Base-by-base conservation (phyloP, 2,329 filamentous ascomycete genomes). In the Penicillium crustosum region DNA sequence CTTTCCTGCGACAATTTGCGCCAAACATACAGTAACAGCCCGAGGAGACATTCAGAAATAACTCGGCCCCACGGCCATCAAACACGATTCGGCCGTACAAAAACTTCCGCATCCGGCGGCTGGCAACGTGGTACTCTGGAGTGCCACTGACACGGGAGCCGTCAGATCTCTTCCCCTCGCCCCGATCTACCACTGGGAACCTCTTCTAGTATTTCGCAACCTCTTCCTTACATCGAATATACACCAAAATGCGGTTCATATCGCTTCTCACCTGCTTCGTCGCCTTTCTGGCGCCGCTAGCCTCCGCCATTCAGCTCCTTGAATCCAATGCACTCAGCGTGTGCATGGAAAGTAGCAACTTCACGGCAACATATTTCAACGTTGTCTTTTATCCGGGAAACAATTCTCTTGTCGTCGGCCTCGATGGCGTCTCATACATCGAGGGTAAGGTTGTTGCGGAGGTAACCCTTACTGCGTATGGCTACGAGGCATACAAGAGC, bases 361-460 rank as follows among this genome's bases (percentile, higher is more conserved):
- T 97, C 76, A 89, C 90, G 5, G 92, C 93, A 67, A 92, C 89
- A 67, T 83, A 94, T 58, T 96, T 97, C 84, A 89, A 95, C 67
- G 89, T 96, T 45, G 72, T 83, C 58, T 87, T 87, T 73, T 78
- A 80, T 12, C 73, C 81, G 1, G 78, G 82, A 72, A 95, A 96
- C 77, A 82, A 83, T 66, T 87, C 86, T 33, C 81, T 93, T 53
- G 79, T 81, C 53, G 85, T 95, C 74, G 83, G 91, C 70, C 86
- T 96, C 65, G 84, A 89, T 59, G 91, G 90, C 63, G 88, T 91
- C 35, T 95, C 92, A 23, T 89, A 90, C 43, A 89, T 97, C 61
- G 84, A 89, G 66, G 91, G 91, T 68, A 90, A 89, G 73, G 89
- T 97, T 64, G 83, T 83, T 38, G 93, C 94, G 66, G 87, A 92